Conservation (phyloP, 345 rosid genomes). For the Eucalyptus erythrocorys region DNA sequence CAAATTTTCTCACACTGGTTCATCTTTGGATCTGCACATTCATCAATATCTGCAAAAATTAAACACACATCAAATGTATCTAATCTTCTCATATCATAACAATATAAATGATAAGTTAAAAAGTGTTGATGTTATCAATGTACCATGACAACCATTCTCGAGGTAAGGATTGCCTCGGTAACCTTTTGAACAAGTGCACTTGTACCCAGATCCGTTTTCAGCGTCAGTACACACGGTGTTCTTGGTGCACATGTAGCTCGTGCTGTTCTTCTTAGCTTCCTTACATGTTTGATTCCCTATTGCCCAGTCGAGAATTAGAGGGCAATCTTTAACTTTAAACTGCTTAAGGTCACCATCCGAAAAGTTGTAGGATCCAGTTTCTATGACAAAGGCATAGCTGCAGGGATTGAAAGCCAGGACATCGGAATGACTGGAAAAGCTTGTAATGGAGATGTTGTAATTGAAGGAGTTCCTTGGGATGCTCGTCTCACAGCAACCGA, state of each 20-base stretch:
- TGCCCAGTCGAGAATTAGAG: not conserved
- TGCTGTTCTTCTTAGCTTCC: not conserved
- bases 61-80: not conserved
- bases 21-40: not conserved
- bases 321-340: accelerated
- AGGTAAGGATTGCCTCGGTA: not conserved
- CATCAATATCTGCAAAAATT: constrained; percentile 5
- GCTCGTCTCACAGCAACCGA: constrained; percentile 27
- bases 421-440: not conserved
- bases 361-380: not conserved
- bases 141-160: not conserved
- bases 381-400: constrained; percentile 12
- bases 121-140: not conserved
- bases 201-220: not conserved
- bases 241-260: not conserved
- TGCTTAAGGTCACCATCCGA: not conserved
- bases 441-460: not conserved
- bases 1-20: not conserved
- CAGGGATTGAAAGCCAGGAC: constrained; percentile 5
- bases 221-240: not conserved
- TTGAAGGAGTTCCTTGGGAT: constrained; percentile 3
- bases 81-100: too few species aligned
- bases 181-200: not conserved
- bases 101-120: too few species aligned
- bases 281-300: not conserved